Evolutionary conservation across 768 basidiomycete genomes (phyloP).

Genomic region (Kwoniella newhampshirensis): DNA sequence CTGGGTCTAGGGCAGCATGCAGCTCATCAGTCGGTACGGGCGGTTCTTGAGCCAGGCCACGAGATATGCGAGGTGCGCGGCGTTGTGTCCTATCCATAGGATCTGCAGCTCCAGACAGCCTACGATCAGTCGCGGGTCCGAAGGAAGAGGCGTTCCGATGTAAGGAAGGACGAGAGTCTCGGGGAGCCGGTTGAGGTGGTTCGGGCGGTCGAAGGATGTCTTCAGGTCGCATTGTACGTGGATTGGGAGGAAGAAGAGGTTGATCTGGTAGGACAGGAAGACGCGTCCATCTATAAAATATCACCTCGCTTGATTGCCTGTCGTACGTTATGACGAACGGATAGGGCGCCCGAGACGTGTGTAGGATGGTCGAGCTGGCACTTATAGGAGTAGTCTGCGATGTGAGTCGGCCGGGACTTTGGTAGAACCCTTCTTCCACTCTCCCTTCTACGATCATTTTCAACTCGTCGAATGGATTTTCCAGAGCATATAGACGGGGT

Average conservation of each 20-base stretch:
- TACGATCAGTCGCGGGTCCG: slow-evolving; percentile 20
- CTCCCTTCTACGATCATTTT: slow-evolving; percentile 29
- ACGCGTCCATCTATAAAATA: slow-evolving; percentile 36
- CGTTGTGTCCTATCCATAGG: slow-evolving; percentile 36
- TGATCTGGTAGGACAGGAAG: slow-evolving; percentile 8
- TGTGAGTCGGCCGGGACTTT: background rate
- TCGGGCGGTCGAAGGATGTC: slow-evolving; percentile 23
- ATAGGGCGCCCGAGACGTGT: slow-evolving; percentile 19
- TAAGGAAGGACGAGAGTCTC: slow-evolving; percentile 23
- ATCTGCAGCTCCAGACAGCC: slow-evolving; percentile 30
- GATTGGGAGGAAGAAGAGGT: slow-evolving; percentile 10
- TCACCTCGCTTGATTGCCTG: slow-evolving; percentile 25
- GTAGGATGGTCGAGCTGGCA: slow-evolving; percentile 14
- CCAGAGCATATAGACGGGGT: slow-evolving; percentile 36
- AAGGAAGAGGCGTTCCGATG: slow-evolving; percentile 35
- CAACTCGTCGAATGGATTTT: slow-evolving; percentile 45
- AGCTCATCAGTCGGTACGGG: slow-evolving; percentile 26
- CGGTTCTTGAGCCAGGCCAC: slow-evolving; percentile 10
- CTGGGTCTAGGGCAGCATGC: slow-evolving; percentile 37
- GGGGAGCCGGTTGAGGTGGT: slow-evolving; percentile 9
- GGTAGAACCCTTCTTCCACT: slow-evolving; percentile 11
- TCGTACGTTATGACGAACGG: slow-evolving; percentile 34
- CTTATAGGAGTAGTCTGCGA: slow-evolving; percentile 9
- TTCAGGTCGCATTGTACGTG: slow-evolving; percentile 27
- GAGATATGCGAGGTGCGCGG: slow-evolving; percentile 33